These are phyloP conservation scores for Trametes gibbosa DNA, from an alignment of 768 basidiomycete species.

Conservation along the genomic window DNA sequence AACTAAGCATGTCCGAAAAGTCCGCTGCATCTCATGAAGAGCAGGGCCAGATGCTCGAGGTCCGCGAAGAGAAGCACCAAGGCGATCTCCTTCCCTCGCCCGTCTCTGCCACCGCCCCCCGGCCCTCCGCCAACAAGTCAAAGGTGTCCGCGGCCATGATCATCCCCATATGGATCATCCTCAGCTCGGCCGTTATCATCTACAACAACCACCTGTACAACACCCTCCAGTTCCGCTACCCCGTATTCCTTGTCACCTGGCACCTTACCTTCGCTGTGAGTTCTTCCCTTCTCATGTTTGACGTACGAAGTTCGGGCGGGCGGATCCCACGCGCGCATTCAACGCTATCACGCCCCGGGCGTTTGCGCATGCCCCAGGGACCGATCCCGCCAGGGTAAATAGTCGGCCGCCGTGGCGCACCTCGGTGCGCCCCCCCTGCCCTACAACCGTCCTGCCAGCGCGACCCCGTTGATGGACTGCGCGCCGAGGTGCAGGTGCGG, in stretches of 20 bases:
- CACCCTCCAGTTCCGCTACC: slow-evolving; percentile 79
- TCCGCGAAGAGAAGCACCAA: slow-evolving; percentile 24
- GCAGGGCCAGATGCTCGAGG: slow-evolving; percentile 26
- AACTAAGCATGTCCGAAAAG: neutral
- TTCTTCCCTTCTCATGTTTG: slow-evolving; percentile 8
- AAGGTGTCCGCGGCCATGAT: slow-evolving; percentile 66
- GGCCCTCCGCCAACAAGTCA: slow-evolving; percentile 31
- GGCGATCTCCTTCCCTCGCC: slow-evolving; percentile 53
- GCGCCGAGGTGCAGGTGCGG: neutral
- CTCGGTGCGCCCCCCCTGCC: neutral
- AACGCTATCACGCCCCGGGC: slow-evolving; percentile 8
- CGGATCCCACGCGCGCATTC: neutral
- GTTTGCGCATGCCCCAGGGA: slow-evolving; percentile 4
- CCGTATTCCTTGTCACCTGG: slow-evolving; percentile 91
- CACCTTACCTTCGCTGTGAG: slow-evolving; percentile 67
- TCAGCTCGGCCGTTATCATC: slow-evolving; percentile 88
- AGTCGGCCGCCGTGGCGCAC: neutral
- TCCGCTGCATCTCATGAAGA: slow-evolving; percentile 6
- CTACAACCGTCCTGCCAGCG: no score
- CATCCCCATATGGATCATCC: slow-evolving; percentile 91
- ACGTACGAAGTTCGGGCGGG: neutral
- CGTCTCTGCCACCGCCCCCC: slow-evolving; percentile 41
- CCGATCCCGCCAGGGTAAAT: neutral
- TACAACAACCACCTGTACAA: slow-evolving; percentile 95
- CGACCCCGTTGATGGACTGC: neutral